phyloP scores from a whole-genome alignment of 1,139 yeast genomes.

The Candida sanyaensis region DNA sequence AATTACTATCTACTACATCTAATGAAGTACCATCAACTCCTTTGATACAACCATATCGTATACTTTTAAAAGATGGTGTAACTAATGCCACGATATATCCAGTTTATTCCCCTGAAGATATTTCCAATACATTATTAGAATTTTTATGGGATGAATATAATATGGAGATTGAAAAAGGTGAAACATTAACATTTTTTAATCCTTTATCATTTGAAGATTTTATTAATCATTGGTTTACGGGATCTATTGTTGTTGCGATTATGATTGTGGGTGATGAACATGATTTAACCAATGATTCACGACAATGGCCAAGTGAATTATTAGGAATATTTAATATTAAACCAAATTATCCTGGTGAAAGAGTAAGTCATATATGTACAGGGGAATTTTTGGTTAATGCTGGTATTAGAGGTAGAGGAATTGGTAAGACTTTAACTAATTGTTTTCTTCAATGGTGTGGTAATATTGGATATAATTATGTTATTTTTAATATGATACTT shows the following conservation, averaged over 20 bases:
- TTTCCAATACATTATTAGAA: slow-evolving; percentile 78
- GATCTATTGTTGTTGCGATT: slow-evolving; percentile 78
- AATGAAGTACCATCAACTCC: slow-evolving; percentile 30
- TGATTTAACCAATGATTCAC: slow-evolving; percentile 19
- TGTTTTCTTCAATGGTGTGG: slow-evolving; percentile 93
- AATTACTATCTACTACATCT: slow-evolving; percentile 21
- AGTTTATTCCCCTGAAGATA: slow-evolving; percentile 57
- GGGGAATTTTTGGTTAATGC: slow-evolving; percentile 89
- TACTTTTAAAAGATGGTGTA: slow-evolving; percentile 81
- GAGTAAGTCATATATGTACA: slow-evolving; percentile 92
- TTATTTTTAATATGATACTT: slow-evolving; percentile 82
- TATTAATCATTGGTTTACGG: slow-evolving; percentile 76
- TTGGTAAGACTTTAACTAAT: slow-evolving; percentile 82
- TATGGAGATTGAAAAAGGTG: slow-evolving; percentile 89
- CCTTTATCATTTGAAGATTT: slow-evolving; percentile 73
- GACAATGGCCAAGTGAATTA: slow-evolving; percentile 90
- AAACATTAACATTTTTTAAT: slow-evolving; percentile 82
- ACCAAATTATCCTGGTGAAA: slow-evolving; percentile 89
- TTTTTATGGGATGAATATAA: slow-evolving; percentile 91
- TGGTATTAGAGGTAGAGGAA: slow-evolving; percentile 90
- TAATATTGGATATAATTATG: slow-evolving; percentile 78
- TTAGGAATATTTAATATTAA: slow-evolving; percentile 81
- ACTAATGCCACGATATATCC: slow-evolving; percentile 94
- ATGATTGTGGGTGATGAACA: slow-evolving; percentile 82
- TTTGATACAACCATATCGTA: slow-evolving; percentile 50